A percentile compares a stretch with the other conserved stretches of the same genome.
These are phyloP conservation scores for Ophiostoma tasmaniense DNA, from an alignment of 2,329 filamentous ascomycete species.

Conservation along the genomic window DNA sequence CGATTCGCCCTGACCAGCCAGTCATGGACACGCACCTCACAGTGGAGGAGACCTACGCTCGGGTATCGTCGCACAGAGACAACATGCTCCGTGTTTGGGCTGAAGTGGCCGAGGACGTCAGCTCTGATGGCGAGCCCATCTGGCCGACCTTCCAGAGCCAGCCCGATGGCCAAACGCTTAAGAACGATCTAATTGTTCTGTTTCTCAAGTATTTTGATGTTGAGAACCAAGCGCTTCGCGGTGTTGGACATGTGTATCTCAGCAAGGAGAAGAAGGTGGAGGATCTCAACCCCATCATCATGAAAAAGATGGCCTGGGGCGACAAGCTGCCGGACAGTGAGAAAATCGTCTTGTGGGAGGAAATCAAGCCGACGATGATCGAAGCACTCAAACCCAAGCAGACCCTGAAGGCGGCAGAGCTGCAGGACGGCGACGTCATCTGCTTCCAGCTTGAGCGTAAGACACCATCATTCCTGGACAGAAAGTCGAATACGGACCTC, in stretches of 20 bases:
- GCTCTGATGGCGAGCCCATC: constrained; percentile 57
- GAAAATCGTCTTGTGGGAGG: constrained; percentile 71
- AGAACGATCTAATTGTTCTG: constrained; percentile 63
- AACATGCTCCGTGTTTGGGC: constrained; percentile 77
- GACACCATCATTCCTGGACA: constrained; percentile 25
- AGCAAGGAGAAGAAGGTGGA: constrained; percentile 79
- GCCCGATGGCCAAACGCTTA: constrained; percentile 47
- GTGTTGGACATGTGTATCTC: constrained; percentile 72
- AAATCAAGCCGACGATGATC: constrained; percentile 98
- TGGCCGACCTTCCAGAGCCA: constrained; percentile 61
- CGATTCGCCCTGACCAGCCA: constrained; percentile 79
- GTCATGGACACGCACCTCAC: constrained; percentile 70
- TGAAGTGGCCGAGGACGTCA: constrained; percentile 62
- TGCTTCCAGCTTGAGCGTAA: constrained; percentile 68
- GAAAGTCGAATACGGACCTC: constrained; percentile 20
- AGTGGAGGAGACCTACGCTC: constrained; percentile 57
- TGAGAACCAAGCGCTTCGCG: constrained; percentile 63
- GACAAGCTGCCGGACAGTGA: constrained; percentile 58
- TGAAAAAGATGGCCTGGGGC: constrained; percentile 79
- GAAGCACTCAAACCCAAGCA: constrained; percentile 87
- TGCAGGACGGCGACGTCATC: constrained; percentile 94
- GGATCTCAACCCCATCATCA: constrained; percentile 70
- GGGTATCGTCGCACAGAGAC: constrained; percentile 53
- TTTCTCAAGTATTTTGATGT: constrained; percentile 91
- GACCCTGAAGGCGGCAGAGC: constrained; percentile 80